Evolutionary conservation across 2,329 filamentous ascomycete genomes (phyloP).

Genomic region (Coleophoma eucalyptorum): DNA sequence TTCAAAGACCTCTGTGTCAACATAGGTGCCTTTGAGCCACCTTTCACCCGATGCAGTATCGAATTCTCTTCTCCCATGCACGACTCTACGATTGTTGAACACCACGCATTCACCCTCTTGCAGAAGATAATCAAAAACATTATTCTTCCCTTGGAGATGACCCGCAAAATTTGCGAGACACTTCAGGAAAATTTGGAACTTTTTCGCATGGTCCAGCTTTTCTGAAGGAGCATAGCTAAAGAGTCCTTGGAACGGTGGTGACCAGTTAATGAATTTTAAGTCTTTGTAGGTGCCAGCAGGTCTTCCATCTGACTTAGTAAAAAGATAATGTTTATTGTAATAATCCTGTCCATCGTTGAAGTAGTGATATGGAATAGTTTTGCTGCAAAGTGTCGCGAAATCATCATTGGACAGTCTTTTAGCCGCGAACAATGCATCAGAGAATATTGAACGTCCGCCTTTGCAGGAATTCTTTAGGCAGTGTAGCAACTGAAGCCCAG

Average conservation of each 20-base stretch:
- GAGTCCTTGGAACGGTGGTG: conserved; percentile 73
- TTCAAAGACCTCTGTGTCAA: conserved; percentile 62
- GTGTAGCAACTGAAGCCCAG: conserved; percentile 83
- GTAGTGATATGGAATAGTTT: conserved; percentile 62
- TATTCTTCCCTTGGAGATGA: conserved; percentile 51
- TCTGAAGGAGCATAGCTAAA: not conserved
- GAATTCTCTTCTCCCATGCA: conserved; percentile 80
- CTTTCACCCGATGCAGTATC: conserved; percentile 62
- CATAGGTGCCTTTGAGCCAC: conserved; percentile 84
- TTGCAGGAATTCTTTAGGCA: conserved; percentile 76
- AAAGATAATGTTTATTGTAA: conserved; percentile 35
- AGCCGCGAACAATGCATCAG: conserved; percentile 66
- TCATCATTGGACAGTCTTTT: conserved; percentile 27
- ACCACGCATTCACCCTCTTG: conserved; percentile 82
- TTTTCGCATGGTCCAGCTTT: conserved; percentile 7
- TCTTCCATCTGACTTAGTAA: conserved; percentile 44
- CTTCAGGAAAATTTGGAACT: conserved; percentile 36
- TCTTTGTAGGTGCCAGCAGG: not conserved
- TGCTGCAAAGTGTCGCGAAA: conserved; percentile 35
- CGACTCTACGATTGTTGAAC: conserved; percentile 84
- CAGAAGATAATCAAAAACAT: conserved; percentile 69
- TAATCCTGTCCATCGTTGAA: conserved; percentile 62
- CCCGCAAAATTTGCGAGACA: conserved; percentile 53
- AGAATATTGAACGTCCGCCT: conserved; percentile 85
- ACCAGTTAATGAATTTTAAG: conserved; percentile 56